Conservation (phyloP, 2,329 filamentous ascomycete species). For the Macrophomina pseudophaseolina region DNA sequence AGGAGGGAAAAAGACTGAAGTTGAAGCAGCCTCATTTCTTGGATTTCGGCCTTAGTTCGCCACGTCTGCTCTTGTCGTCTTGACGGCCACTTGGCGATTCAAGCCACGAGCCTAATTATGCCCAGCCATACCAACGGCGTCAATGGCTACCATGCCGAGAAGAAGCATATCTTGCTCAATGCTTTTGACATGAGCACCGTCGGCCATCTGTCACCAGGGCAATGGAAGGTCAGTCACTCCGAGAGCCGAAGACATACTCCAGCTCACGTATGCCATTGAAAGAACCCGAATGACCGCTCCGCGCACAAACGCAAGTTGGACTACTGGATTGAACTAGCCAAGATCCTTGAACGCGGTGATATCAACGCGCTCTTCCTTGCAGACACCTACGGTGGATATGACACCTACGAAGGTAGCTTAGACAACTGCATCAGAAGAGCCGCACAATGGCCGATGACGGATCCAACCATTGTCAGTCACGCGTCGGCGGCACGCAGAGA, state of each 20-base stretch:
- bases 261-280: constrained; percentile 12
- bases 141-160: constrained; percentile 32
- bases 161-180: constrained; percentile 65
- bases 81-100: constrained; percentile 6
- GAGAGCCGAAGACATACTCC: neutral
- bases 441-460: constrained; percentile 69
- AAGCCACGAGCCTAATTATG: constrained; percentile 10
- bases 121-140: constrained; percentile 1
- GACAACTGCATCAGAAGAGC: constrained; percentile 67
- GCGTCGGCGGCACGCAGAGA: neutral
- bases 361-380: constrained; percentile 71
- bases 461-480: constrained; percentile 63
- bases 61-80: neutral
- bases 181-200: constrained; percentile 71
- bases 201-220: constrained; percentile 67
- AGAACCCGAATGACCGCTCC: constrained; percentile 67
- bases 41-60: neutral
- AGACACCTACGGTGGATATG: constrained; percentile 68
- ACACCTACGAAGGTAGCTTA: constrained; percentile 64
- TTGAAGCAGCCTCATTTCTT: neutral
- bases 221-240: constrained; percentile 62
- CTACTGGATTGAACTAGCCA: constrained; percentile 69
- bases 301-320: constrained; percentile 64
- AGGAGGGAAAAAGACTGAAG: neutral
- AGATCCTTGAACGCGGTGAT: constrained; percentile 64